A percentile compares a stretch with the other conserved stretches of the same genome.
Evolutionary conservation across 75 land plant genomes (phyloP).

Genomic region (Adiantum capillusveneris): DNA sequence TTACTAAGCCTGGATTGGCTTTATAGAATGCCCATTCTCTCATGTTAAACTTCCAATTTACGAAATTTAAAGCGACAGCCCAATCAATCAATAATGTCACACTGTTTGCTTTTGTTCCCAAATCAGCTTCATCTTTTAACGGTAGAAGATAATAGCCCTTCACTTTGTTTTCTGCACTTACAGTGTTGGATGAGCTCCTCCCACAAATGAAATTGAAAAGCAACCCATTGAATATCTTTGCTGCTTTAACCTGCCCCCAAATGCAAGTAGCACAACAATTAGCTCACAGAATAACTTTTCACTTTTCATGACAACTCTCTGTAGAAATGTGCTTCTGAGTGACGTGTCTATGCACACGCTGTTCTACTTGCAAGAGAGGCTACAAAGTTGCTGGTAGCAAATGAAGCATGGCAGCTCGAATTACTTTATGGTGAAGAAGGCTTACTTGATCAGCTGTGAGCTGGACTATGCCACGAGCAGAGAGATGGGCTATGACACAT

Average conservation of each 20-base stretch:
- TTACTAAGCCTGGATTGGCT: no score
- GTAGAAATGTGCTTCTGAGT: no score
- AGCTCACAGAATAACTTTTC: no score
- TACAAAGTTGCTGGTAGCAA: no score
- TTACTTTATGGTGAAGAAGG: not conserved
- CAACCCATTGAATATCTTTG: conserved; percentile 14
- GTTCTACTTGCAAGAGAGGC: no score
- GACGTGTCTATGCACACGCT: no score
- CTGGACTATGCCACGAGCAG: not conserved
- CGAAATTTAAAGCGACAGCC: conserved; percentile 6
- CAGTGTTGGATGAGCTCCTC: conserved; percentile 1
- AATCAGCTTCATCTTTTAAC: not conserved
- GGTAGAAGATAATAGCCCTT: conserved; percentile 23
- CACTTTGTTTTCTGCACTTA: conserved; percentile 6
- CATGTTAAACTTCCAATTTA: conserved; percentile 10
- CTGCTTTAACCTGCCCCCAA: conserved; percentile 14
- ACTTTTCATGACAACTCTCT: no score
- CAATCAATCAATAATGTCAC: conserved; percentile 18
- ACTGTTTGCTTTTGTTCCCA: not conserved
- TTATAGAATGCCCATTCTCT: conserved; percentile 7
- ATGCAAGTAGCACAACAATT: no score
- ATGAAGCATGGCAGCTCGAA: no score
- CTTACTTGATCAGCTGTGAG: not conserved
- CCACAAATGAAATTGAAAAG: conserved; percentile 25
- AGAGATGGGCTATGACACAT: not conserved